Evolutionary conservation across 2,329 filamentous ascomycete species (phyloP), one percentile per base, ranked within the genome.

Genomic region (Aspergillus hortae): DNA sequence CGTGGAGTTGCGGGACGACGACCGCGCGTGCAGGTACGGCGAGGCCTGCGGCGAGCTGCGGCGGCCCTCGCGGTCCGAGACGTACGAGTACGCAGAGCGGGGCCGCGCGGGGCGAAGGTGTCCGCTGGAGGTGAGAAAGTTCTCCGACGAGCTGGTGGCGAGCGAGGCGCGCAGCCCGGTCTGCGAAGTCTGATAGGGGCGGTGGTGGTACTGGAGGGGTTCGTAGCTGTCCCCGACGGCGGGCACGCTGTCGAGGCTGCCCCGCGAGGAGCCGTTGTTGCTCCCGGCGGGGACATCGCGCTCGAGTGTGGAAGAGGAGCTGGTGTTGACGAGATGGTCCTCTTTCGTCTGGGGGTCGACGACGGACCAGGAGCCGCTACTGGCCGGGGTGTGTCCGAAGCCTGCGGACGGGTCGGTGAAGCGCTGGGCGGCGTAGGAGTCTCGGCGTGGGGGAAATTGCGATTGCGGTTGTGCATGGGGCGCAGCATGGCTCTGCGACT

Each of bases 71-170:
- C 84, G 73, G 44, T 95, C 90, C 14, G 89, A 90, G 44, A 82
- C 81, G 12, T 82, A 78, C 2, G 89, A 94, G 69, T 91, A 92
- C 4, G 86, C 78, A 11, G 92, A 96, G 21, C 80, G 80, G 4
- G 91, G 91, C 47, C 92, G 81, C 38, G 81, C 80, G 56, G 88
- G 56, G 9, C 80, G 54, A 30, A 54, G 21, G 81, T 87, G 83
- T 44, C 84, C 83, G 56, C 83, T 82, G 54, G 82, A 78, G 32
- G 74, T 73, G 3, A 74, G 69, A 14, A 71, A 77, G 49, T 74
- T 73, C 30, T 86, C 83, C 4, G 71, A 67, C 19, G 62, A 66
- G 6, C 67, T 70, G 10, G 63, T 61, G n/a, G 64, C 66, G 6
- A 66, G 60, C 2, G 56, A 55, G 1, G 69, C 64, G 11, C 54